phyloP scores from a whole-genome alignment of 1,284 basidiomycete genomes.

The Rhodotorula sp. region DNA sequence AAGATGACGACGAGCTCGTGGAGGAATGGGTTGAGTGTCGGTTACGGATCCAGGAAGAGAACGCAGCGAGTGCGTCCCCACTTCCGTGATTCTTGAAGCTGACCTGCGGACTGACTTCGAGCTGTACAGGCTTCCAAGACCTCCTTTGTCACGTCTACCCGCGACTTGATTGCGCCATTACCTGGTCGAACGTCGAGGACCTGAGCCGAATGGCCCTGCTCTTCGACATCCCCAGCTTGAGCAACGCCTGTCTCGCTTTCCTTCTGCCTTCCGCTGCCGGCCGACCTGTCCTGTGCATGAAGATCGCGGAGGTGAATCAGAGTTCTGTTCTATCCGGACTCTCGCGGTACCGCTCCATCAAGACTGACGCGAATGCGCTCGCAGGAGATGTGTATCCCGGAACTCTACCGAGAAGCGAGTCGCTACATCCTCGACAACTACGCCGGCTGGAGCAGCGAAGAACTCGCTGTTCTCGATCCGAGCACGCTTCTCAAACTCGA shows the following conservation, averaged over 20 bases:
- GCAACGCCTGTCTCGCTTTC: conserved; percentile 76
- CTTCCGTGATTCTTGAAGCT: not conserved
- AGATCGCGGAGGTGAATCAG: conserved; percentile 62
- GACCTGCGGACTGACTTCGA: too few relatives aligned
- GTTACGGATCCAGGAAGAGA: conserved; percentile 66
- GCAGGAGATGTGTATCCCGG: conserved; percentile 46
- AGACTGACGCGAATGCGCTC: not conserved
- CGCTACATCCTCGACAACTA: conserved; percentile 81
- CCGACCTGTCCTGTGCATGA: conserved; percentile 82
- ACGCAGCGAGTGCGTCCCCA: conserved; percentile 55
- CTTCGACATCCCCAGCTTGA: conserved; percentile 55
- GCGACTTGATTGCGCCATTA: conserved; percentile 81
- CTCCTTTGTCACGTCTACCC: conserved; percentile 4
- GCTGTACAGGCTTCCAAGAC: conserved; percentile 12
- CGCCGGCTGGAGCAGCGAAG: conserved; percentile 58
- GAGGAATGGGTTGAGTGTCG: conserved; percentile 15
- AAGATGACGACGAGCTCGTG: conserved; percentile 43
- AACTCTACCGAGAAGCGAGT: conserved; percentile 81
- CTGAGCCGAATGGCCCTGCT: conserved; percentile 49
- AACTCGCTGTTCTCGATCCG: conserved; percentile 63
- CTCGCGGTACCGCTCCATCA: too few relatives aligned
- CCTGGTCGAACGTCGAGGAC: conserved; percentile 87
- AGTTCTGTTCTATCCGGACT: not conserved
- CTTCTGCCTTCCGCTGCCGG: conserved; percentile 86
- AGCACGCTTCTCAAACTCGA: conserved; percentile 82